phyloP scores from a whole-genome alignment of 345 rosid species.

The Eucalyptus polybractea region DNA sequence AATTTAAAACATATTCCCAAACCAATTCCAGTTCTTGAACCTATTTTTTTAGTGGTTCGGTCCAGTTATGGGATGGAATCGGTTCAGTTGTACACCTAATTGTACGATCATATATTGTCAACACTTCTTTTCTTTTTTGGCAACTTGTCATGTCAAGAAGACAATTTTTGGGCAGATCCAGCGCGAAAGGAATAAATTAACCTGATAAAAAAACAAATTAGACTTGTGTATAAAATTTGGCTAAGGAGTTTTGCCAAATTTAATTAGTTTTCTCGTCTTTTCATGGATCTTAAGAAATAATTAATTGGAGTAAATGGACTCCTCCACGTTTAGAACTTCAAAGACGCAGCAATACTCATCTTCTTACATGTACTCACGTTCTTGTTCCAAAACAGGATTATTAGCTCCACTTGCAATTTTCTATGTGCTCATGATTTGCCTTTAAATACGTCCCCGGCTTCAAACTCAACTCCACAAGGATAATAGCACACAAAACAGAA shows the following conservation, averaged over 20 bases:
- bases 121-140: background rate
- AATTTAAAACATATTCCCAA: too few relatives aligned
- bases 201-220: background rate
- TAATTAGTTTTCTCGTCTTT: background rate
- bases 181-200: background rate
- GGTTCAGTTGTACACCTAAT: too few relatives aligned
- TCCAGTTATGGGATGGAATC: too few relatives aligned
- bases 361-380: background rate
- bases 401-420: background rate
- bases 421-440: background rate
- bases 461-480: background rate
- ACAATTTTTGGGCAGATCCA: background rate
- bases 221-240: background rate
- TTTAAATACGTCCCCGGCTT: background rate
- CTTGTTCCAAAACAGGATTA: background rate
- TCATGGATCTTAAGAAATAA: background rate
- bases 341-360: background rate
- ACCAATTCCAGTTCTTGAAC: too few relatives aligned
- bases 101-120: fast-evolving
- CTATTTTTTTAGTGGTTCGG: too few relatives aligned
- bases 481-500: background rate
- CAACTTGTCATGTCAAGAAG: background rate
- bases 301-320: background rate
- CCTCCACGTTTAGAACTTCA: background rate
- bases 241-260: background rate